These are phyloP conservation scores for Sclerotinia glacialis DNA, from an alignment of 2,329 filamentous ascomycete species.

Conservation along the genomic window DNA sequence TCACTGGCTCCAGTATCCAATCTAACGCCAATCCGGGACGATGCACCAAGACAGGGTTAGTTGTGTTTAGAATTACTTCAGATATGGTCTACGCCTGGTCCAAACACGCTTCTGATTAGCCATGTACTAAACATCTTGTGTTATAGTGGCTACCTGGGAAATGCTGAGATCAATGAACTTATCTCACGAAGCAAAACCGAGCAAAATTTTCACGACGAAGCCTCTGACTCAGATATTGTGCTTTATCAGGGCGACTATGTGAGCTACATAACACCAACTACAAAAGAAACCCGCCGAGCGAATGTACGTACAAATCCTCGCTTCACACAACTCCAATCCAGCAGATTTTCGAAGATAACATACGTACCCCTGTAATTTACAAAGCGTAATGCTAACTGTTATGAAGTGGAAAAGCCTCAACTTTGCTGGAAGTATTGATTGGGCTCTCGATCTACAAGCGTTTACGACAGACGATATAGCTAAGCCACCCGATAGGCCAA, in stretches of 20 bases:
- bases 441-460: constrained; percentile 39
- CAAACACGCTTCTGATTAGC: too few species aligned
- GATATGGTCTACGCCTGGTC: too few species aligned
- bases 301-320: too few species aligned
- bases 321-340: too few species aligned
- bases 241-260: constrained; percentile 34
- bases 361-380: constrained; percentile 1
- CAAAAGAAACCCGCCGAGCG: constrained; percentile 25
- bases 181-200: constrained; percentile 22
- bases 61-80: too few species aligned
- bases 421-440: constrained; percentile 39
- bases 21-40: constrained; percentile 36
- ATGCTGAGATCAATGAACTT: constrained; percentile 40
- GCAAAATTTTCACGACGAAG: not conserved
- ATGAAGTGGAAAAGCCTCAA: constrained; percentile 33
- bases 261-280: constrained; percentile 28
- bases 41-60: constrained; percentile 37
- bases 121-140: too few species aligned
- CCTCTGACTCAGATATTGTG: constrained; percentile 27
- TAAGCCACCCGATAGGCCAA: too few species aligned
- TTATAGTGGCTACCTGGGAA: constrained; percentile 39
- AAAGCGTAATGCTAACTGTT: constrained; percentile 38
- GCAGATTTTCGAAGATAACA: too few species aligned
- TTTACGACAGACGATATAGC: too few species aligned
- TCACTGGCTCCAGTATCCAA: too few species aligned